Evolutionary conservation across 495 filamentous ascomycete genomes (phyloP), one percentile per base, ranked within the genome.

Genomic region (Aspergillus nidulans): DNA sequence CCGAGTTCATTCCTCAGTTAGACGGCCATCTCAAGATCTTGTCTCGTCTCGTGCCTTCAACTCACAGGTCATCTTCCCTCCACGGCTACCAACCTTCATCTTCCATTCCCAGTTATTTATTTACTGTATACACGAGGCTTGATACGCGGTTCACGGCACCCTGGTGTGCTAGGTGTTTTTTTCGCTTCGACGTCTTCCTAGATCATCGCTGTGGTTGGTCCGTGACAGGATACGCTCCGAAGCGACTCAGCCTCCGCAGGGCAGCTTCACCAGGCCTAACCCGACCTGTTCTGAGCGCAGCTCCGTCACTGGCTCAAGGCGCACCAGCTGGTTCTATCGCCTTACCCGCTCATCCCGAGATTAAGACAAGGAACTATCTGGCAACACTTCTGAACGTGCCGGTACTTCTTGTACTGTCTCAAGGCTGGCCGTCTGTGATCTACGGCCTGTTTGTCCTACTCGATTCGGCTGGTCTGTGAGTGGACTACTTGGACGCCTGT

Each of bases 11-110:
- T 53, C 19, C 15, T 43, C 30, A 6, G 41, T 45, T 54, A 34
- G 49, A 41, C 46, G 32, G 32, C 43, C 32, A 46, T 40, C 41
- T 44, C 53, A 13, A 48, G 45, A 30, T 53, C 52, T 62, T 45
- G 48, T 53, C 40, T 49, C 49, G n/a, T 25, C 32, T 38, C 36
- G 18, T n/a, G 32, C 10, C n/a, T 38, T 16, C 43, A 12, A 53
- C 34, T 39, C 38, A n/a, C 21, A 48, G 10, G 53, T 23, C 40
- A 30, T 19, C 24, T 41, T 46, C 8, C 26, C 38, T 54, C 32
- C 41, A 15, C 42, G 34, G 19, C 50, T 50, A 10, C 18, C 30
- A 25, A 41, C 23, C 4, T 30, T 30, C 32, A 40, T 23, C 24
- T 40, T 39, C 32, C n/a, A n/a, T n/a, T n/a, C n/a, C n/a, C n/a